A percentile compares a stretch with the other conserved stretches of the same genome.
Conservation (phyloP, 495 filamentous ascomycete genomes). For the Entonaema liquescens region DNA sequence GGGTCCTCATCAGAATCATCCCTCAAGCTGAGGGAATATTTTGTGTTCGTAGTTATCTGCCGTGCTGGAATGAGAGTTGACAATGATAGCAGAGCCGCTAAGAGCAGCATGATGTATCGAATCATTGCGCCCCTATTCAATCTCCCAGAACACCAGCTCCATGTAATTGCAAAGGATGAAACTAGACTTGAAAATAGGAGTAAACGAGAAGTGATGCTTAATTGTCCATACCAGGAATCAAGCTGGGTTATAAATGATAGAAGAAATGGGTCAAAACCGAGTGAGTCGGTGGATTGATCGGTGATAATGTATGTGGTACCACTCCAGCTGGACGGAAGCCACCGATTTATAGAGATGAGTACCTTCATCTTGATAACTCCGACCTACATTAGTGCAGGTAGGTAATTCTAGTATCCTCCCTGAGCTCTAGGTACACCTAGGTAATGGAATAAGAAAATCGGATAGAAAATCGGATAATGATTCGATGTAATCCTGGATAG, state of each 20-base stretch:
- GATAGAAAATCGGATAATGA: too few relatives aligned
- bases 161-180: slow-evolving; percentile 13
- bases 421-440: neutral
- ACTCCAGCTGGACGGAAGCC: slow-evolving; percentile 10
- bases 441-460: neutral
- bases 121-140: slow-evolving; percentile 23
- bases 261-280: slow-evolving; percentile 11
- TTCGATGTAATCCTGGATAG: neutral
- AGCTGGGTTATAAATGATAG: slow-evolving; percentile 9
- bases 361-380: neutral
- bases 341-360: slow-evolving; percentile 16
- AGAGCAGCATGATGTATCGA: slow-evolving; percentile 21
- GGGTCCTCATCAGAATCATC: slow-evolving; percentile 19
- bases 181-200: slow-evolving; percentile 27
- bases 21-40: neutral
- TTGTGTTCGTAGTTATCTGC: neutral
- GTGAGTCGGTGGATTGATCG: slow-evolving; percentile 9
- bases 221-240: slow-evolving; percentile 24
- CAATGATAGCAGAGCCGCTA: slow-evolving; percentile 1
- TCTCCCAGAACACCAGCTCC: slow-evolving; percentile 11
- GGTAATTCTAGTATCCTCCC: neutral
- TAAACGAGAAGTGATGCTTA: slow-evolving; percentile 24
- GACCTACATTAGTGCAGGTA: neutral
- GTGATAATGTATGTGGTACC: slow-evolving; percentile 3
- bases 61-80: slow-evolving; percentile 10